phyloP scores from a whole-genome alignment of 441 rosid species.

The Croton laevigatus region DNA sequence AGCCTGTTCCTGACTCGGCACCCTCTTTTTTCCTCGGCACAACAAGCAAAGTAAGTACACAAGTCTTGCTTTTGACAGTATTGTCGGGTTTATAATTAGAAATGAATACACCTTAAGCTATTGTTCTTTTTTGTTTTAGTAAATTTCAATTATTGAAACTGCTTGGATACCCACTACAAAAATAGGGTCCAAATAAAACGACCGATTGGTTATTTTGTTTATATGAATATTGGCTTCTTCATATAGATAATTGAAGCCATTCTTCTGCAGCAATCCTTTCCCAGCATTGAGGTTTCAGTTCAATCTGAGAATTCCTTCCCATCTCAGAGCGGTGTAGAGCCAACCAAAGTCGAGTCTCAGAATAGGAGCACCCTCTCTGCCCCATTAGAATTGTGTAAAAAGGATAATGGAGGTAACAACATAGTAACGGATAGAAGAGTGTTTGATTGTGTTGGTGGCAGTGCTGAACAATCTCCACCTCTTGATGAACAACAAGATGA shows the following conservation, averaged over 20 bases:
- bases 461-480: constrained; percentile 48
- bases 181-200: background rate
- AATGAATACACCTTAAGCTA: background rate
- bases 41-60: constrained; percentile 45
- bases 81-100: background rate
- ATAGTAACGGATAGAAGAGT: constrained; percentile 40
- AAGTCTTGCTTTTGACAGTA: constrained; percentile 1
- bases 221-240: constrained; percentile 16
- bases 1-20: constrained; percentile 50
- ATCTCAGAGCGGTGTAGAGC: constrained; percentile 32
- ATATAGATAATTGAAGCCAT: constrained; percentile 26
- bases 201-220: background rate
- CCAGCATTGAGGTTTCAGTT: constrained; percentile 46
- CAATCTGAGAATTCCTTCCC: constrained; percentile 53
- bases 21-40: constrained; percentile 53
- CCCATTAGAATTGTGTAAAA: constrained; percentile 42
- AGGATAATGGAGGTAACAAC: constrained; percentile 32
- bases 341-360: constrained; percentile 37
- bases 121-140: background rate
- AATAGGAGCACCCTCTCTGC: constrained; percentile 33
- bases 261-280: constrained; percentile 49
- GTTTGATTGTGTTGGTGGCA: constrained; percentile 39
- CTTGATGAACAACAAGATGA: constrained; percentile 65
- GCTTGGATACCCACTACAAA: background rate
- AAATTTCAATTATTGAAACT: constrained; percentile 5